Conservation (phyloP, 2,329 filamentous ascomycete genomes). For the Fusarium anguioides region DNA sequence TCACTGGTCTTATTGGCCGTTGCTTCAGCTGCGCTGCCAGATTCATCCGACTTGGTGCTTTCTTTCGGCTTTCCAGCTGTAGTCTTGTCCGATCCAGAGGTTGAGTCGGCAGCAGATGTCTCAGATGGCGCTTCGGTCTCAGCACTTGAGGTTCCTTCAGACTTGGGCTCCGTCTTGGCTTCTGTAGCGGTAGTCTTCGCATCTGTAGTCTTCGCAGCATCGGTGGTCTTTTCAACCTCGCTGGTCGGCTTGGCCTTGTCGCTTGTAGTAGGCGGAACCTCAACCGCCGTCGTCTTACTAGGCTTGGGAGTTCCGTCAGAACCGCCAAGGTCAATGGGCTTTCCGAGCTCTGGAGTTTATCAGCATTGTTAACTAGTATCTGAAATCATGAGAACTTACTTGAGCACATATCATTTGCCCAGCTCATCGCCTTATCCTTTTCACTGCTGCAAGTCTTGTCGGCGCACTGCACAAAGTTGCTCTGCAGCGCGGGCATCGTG, state of each 20-base stretch:
- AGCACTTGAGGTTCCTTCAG: neutral
- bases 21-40: neutral
- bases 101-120: neutral
- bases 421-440: conserved; percentile 28
- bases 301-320: conserved; percentile 6
- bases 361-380: neutral
- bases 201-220: too few relatives aligned
- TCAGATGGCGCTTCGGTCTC: neutral
- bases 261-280: neutral
- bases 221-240: neutral
- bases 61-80: conserved; percentile 8
- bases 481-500: conserved; percentile 39
- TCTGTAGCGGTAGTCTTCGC: neutral
- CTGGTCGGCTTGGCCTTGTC: conserved; percentile 1
- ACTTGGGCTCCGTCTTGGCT: neutral
- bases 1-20: neutral
- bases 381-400: neutral
- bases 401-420: conserved; percentile 50
- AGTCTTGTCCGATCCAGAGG: neutral
- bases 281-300: neutral
- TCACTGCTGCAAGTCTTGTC: conserved; percentile 19
- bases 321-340: conserved; percentile 20
- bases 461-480: conserved; percentile 42
- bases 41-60: neutral
- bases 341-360: conserved; percentile 16